Evolutionary conservation across 129 eudicot species (phyloP).

Genomic region (Helianthus tuberosus): DNA sequence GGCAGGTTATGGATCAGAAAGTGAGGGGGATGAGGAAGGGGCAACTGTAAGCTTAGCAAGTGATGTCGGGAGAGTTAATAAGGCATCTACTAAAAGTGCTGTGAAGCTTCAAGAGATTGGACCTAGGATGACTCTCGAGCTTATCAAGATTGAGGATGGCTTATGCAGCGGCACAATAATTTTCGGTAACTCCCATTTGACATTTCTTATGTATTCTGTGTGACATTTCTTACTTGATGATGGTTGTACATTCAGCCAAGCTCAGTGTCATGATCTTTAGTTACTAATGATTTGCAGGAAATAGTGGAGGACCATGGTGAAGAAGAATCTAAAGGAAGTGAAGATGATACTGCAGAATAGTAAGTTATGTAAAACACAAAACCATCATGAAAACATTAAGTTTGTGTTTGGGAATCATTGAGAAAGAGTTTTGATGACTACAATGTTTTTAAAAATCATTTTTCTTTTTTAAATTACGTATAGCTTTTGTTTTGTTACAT

Average conservation of each 20-base stretch:
- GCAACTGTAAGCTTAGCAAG: constrained; percentile 79
- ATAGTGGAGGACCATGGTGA: neutral
- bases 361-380: too few relatives aligned
- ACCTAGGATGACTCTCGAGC: constrained; percentile 93
- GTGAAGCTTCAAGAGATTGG: constrained; percentile 99
- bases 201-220: neutral
- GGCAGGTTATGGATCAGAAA: constrained; percentile 98
- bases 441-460: too few relatives aligned
- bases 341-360: constrained; percentile 13
- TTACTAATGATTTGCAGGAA: constrained; percentile 2
- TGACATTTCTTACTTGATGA: too few relatives aligned
- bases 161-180: constrained; percentile 82
- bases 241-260: too few relatives aligned
- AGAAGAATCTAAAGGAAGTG: constrained; percentile 20
- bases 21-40: constrained; percentile 96
- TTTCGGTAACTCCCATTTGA: constrained; percentile 52
- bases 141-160: constrained; percentile 88
- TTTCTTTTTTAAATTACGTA: too few relatives aligned
- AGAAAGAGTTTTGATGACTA: too few relatives aligned
- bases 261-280: neutral
- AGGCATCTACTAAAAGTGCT: constrained; percentile 88
- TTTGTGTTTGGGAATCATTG: too few relatives aligned
- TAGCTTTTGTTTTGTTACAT: too few relatives aligned
- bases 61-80: constrained; percentile 76
- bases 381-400: too few relatives aligned